These are phyloP conservation scores for Sugiyamaella boreocaroliniensis DNA, from an alignment of 805 yeast species.

Conservation along the genomic window DNA sequence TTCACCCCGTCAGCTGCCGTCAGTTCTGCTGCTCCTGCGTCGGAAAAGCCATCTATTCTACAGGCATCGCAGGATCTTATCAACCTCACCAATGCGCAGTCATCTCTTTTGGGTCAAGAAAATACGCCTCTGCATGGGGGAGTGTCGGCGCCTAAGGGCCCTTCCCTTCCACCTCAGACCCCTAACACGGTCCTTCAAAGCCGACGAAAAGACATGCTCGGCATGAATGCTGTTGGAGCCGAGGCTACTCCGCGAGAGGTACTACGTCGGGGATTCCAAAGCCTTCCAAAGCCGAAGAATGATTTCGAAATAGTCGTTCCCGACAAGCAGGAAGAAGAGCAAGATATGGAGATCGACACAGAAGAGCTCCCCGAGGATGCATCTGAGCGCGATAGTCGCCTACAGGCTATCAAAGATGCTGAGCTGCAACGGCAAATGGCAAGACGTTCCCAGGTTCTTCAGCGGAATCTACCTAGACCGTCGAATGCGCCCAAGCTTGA, in stretches of 20 bases:
- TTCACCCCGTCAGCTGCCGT: neutral
- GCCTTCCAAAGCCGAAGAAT: conserved; percentile 37
- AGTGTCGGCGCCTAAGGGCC: neutral
- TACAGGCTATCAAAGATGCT: conserved; percentile 15
- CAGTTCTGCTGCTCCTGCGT: conserved; percentile 3
- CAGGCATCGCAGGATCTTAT: conserved; percentile 33
- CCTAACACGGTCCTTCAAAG: conserved; percentile 7
- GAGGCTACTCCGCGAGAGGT: conserved; percentile 18
- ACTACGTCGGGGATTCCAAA: conserved; percentile 13
- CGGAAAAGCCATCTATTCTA: conserved; percentile 32
- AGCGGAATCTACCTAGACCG: conserved; percentile 36
- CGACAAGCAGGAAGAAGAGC: conserved; percentile 18
- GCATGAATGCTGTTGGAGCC: conserved; percentile 13
- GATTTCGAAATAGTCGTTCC: conserved; percentile 35
- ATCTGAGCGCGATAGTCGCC: conserved; percentile 26
- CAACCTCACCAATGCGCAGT: conserved; percentile 29
- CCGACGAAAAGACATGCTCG: conserved; percentile 19
- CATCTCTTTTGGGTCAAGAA: conserved; percentile 32
- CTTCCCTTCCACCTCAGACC: conserved; percentile 4
- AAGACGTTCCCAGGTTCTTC: conserved; percentile 44
- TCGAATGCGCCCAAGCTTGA: neutral
- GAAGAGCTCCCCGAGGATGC: conserved; percentile 24
- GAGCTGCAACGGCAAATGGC: conserved; percentile 24
- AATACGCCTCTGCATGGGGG: conserved; percentile 17
- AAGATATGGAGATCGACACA: conserved; percentile 9